These are phyloP conservation scores for Vanrija pseudolonga DNA, from an alignment of 1,284 basidiomycete species.

Conservation along the genomic window DNA sequence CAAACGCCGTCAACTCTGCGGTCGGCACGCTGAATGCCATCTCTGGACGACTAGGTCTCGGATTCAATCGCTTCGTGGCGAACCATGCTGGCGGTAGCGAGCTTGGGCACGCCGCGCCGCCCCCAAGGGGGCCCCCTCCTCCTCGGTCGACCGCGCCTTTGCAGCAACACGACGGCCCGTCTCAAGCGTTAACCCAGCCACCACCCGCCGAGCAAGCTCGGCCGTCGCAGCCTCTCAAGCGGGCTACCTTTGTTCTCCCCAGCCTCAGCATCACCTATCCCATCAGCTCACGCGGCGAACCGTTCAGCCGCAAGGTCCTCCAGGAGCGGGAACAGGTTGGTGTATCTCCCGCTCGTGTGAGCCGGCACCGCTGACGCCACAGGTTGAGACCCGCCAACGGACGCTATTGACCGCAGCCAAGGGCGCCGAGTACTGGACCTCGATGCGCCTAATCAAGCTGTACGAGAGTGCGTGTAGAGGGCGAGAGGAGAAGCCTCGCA, in stretches of 20 bases:
- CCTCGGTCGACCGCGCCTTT: neutral
- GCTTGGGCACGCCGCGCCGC: no score
- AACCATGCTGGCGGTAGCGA: neutral
- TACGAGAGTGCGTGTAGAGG: constrained; percentile 48
- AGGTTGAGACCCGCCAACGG: constrained; percentile 56
- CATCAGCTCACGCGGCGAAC: constrained; percentile 73
- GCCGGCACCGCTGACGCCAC: constrained; percentile 1
- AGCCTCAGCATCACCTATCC: constrained; percentile 78
- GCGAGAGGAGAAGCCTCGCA: constrained; percentile 58
- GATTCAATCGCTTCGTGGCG: constrained; percentile 26
- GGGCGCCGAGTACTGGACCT: constrained; percentile 47
- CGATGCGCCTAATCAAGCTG: constrained; percentile 37
- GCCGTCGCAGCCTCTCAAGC: constrained; percentile 59
- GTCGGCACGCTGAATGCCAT: constrained; percentile 33
- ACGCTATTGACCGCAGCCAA: constrained; percentile 56
- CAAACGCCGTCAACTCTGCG: constrained; percentile 16
- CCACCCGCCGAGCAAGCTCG: no score
- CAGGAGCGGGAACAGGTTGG: constrained; percentile 41
- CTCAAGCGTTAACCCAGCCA: no score
- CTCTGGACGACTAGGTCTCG: constrained; percentile 29
- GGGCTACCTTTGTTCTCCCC: constrained; percentile 79
- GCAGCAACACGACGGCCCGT: neutral
- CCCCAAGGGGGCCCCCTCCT: neutral
- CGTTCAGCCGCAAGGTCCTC: constrained; percentile 64
- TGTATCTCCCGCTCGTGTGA: neutral